phyloP scores from a whole-genome alignment of 495 filamentous ascomycete species.

The Beverwykella pulmonaria region DNA sequence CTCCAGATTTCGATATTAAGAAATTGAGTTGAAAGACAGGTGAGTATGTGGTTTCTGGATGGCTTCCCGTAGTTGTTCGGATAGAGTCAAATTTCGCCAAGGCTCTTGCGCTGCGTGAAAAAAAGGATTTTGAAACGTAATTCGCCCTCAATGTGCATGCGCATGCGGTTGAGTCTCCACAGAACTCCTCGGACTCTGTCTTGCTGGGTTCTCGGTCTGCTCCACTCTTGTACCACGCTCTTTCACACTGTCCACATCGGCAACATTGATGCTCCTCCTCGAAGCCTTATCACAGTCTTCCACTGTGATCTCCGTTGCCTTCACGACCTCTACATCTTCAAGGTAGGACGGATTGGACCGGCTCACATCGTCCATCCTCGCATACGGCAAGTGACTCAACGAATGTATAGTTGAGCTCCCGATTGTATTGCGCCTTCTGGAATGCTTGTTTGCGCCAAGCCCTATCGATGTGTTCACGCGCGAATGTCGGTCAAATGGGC shows the following conservation, averaged over 20 bases:
- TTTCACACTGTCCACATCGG: slow-evolving; percentile 3
- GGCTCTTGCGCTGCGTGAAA: no score
- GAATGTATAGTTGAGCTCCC: background rate
- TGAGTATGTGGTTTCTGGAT: no score
- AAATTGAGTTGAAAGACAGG: no score
- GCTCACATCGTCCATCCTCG: slow-evolving; percentile 19
- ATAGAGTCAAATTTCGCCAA: no score
- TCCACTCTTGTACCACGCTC: background rate
- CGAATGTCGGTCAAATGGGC: background rate
- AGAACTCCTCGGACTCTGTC: background rate
- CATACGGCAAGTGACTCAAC: slow-evolving; percentile 18
- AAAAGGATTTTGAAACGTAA: no score
- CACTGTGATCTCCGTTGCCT: slow-evolving; percentile 20
- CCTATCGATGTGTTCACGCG: background rate
- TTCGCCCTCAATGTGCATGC: no score
- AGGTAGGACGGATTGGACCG: background rate
- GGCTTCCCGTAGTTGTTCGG: no score
- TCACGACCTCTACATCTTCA: slow-evolving; percentile 16
- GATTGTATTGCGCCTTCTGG: background rate
- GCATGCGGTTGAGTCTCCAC: background rate
- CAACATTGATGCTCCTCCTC: background rate
- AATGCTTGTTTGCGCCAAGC: background rate
- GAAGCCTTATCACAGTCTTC: background rate
- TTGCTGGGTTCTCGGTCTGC: background rate
- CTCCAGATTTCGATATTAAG: no score